Evolutionary conservation across 2,329 filamentous ascomycete species (phyloP).

Genomic region (Talaromyces sp.): DNA sequence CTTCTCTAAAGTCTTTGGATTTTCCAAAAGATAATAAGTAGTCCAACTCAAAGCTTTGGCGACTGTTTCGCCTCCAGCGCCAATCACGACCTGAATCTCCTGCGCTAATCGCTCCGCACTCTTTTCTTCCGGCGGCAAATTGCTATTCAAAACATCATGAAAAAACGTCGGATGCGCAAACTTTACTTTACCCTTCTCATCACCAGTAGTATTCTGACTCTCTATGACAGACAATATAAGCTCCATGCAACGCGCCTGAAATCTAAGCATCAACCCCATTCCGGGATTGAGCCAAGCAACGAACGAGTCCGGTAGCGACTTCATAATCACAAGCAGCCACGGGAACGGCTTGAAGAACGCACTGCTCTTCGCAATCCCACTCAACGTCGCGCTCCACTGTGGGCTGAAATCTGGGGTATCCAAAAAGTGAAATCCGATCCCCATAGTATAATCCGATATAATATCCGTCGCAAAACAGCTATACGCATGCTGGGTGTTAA

Average conservation of each 20-base stretch:
- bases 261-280: slow-evolving; percentile 25
- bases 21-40: slow-evolving; percentile 22
- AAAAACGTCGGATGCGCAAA: slow-evolving; percentile 26
- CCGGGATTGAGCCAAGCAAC: slow-evolving; percentile 22
- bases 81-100: slow-evolving; percentile 29
- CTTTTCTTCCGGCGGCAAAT: slow-evolving; percentile 34
- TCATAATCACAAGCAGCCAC: slow-evolving; percentile 25
- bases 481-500: slow-evolving; percentile 31
- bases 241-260: slow-evolving; percentile 20
- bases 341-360: slow-evolving; percentile 29
- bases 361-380: slow-evolving; percentile 23
- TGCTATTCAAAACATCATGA: slow-evolving; percentile 28
- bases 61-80: slow-evolving; percentile 34
- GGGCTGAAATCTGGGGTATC: slow-evolving; percentile 31
- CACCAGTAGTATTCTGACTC: slow-evolving; percentile 9
- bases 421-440: slow-evolving; percentile 30
- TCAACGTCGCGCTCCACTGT: slow-evolving; percentile 29
- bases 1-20: slow-evolving; percentile 20
- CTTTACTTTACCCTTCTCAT: slow-evolving; percentile 2
- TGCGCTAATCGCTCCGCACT: slow-evolving; percentile 29
- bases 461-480: slow-evolving; percentile 45
- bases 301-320: slow-evolving; percentile 31
- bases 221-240: slow-evolving; percentile 19
- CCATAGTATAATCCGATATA: slow-evolving; percentile 44
- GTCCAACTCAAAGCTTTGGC: slow-evolving; percentile 25